A percentile compares a stretch with the other conserved stretches of the same genome.
phyloP scores from a whole-genome alignment of 2,329 filamentous ascomycete genomes.

The Curvularia hawaiiensis region DNA sequence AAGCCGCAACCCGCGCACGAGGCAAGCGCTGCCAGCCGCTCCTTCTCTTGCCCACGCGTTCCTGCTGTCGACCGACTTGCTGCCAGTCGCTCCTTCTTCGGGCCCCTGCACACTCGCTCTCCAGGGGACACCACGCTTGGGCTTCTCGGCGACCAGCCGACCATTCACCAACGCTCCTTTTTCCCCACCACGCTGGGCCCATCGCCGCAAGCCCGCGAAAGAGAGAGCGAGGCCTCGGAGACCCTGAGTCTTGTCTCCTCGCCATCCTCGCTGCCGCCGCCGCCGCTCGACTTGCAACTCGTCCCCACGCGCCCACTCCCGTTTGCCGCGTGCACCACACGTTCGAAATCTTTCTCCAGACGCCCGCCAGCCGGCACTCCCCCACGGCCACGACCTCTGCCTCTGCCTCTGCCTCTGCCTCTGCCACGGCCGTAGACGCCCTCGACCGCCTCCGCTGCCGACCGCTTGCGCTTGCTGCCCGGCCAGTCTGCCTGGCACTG shows the following conservation, averaged over 20 bases:
- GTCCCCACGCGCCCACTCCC: conserved; percentile 2
- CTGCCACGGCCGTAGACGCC: neutral
- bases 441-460: neutral
- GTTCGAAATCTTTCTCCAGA: neutral
- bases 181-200: conserved; percentile 14
- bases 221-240: conserved; percentile 2
- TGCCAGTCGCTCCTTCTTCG: conserved; percentile 13
- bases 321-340: neutral
- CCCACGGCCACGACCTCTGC: neutral
- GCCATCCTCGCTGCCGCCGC: neutral
- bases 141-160: conserved; percentile 5
- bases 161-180: conserved; percentile 12
- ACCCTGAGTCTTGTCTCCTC: conserved; percentile 4
- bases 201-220: neutral
- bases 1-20: neutral
- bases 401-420: neutral
- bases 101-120: conserved; percentile 7
- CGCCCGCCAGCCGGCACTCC: neutral
- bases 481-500: neutral
- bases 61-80: conserved; percentile 6
- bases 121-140: conserved; percentile 11
- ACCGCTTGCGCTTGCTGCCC: neutral
- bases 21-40: neutral
- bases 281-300: no score
- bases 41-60: conserved; percentile 9